Evolutionary conservation across 2,329 filamentous ascomycete species (phyloP).

Genomic region (Parastagonospora nodorum): DNA sequence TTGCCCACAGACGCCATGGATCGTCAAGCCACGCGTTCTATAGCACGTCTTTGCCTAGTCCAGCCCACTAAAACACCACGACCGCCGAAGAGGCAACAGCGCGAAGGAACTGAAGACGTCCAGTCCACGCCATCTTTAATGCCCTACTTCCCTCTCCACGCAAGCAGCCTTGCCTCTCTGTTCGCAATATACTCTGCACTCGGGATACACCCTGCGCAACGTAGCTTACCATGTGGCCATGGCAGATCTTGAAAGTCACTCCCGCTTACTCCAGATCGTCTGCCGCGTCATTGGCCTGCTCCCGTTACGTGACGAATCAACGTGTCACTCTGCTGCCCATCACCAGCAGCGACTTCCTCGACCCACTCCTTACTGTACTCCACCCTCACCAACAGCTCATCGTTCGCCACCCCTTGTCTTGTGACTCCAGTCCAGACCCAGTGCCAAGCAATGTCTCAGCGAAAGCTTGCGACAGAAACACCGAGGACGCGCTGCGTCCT

Average conservation of each 20-base stretch:
- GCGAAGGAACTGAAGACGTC: neutral
- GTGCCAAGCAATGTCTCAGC: slow-evolving; percentile 3
- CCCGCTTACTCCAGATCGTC: neutral
- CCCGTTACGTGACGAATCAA: slow-evolving; percentile 1
- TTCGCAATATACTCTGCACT: neutral
- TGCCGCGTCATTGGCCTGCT: slow-evolving; percentile 5
- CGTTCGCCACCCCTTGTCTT: neutral
- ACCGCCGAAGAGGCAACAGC: neutral
- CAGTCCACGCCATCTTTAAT: neutral
- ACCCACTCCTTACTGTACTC: neutral
- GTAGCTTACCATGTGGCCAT: neutral
- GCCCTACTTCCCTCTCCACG: neutral
- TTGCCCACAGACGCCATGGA: neutral
- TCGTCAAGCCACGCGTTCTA: slow-evolving; percentile 1
- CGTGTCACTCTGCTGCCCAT: neutral
- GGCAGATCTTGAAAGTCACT: neutral
- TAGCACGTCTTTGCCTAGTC: neutral
- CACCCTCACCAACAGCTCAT: neutral
- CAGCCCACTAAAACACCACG: neutral
- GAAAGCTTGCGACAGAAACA: slow-evolving; percentile 6
- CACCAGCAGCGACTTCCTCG: neutral
- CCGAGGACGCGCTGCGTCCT: neutral
- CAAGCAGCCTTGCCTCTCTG: neutral
- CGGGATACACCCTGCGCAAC: neutral
- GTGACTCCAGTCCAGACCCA: slow-evolving; percentile 1